Evolutionary conservation across 805 yeast species (phyloP), one percentile per base, ranked within the genome.

Genomic region (Scheffersomyces coipomensis): DNA sequence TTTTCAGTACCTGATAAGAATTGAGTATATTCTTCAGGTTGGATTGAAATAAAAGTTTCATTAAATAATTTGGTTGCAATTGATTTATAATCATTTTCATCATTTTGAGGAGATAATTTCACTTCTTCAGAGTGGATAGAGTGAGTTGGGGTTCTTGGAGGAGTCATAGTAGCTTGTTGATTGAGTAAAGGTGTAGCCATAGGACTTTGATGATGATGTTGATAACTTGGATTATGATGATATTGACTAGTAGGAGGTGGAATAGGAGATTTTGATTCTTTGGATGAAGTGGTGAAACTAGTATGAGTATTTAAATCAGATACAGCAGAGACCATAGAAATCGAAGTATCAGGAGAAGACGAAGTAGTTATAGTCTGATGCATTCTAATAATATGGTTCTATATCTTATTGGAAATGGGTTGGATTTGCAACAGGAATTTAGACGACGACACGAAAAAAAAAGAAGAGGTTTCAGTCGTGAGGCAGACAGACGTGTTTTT

Each of bases 1-100:
- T 45, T 48, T 38, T 64, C 70, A 37, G 47, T 56, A 16, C 58
- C 55, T 2, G 75, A 72, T 29, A 70, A 49, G 37, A 63, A 66
- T 53, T 66, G 74, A 27, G 69, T 66, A 44, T 68, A 70, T 44
- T 70, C 75, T 40, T 69, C 73, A 3, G 73, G 73, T 38, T 59
- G 59, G 25, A 70, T 63, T 37, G 70, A 65, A 8, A 68, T 66
- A 45, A 70, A 70, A 37, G 68, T 66, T 46, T 68, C 74, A 27
- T 59, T 47, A 48, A 49, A 69, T 27, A 70, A 53, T 40, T 62
- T 59, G 12, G 26, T 24, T 8, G 76, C 76, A 27, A 68, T 67
- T 3, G 59, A 66, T 22, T 45, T 41, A 40, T 49, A 53, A 32
- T 64, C 71, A 5, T 39, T 38, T 19, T 43, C 41, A 24, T 27